phyloP scores from a whole-genome alignment of 345 rosid genomes.

The Abelmoschus esculentus region DNA sequence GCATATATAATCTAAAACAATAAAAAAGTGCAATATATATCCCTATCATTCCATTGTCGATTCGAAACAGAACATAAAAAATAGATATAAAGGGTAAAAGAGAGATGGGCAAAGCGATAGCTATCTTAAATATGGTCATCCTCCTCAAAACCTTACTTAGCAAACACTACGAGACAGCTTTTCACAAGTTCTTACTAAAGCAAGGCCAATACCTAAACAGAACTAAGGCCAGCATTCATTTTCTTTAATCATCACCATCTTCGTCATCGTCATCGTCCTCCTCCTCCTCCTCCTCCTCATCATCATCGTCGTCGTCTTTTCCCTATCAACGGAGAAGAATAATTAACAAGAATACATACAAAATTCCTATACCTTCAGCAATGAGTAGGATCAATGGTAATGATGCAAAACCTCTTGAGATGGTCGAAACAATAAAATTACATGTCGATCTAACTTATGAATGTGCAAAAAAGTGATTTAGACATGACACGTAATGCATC shows the following conservation, averaged over 20 bases:
- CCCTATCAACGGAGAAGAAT: slow-evolving; percentile 28
- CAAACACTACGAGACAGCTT: slow-evolving; percentile 27
- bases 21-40: background rate
- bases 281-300: slow-evolving; percentile 45
- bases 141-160: slow-evolving; percentile 24
- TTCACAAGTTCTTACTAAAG: slow-evolving; percentile 25
- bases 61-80: background rate
- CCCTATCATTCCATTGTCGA: background rate
- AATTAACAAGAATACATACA: background rate
- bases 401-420: background rate
- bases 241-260: slow-evolving; percentile 26
- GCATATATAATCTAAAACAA: no score
- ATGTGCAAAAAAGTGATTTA: background rate
- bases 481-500: background rate
- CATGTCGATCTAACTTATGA: background rate
- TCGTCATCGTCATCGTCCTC: slow-evolving; percentile 36
- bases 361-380: background rate
- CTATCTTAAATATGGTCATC: slow-evolving; percentile 17
- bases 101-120: slow-evolving; percentile 1
- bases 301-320: slow-evolving; percentile 34
- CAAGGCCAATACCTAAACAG: slow-evolving; percentile 9
- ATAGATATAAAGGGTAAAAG: background rate
- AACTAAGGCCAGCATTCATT: background rate
- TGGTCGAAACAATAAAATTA: background rate
- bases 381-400: background rate